Evolutionary conservation across 2,329 filamentous ascomycete genomes (phyloP).

Genomic region (Corynespora cassiicola): DNA sequence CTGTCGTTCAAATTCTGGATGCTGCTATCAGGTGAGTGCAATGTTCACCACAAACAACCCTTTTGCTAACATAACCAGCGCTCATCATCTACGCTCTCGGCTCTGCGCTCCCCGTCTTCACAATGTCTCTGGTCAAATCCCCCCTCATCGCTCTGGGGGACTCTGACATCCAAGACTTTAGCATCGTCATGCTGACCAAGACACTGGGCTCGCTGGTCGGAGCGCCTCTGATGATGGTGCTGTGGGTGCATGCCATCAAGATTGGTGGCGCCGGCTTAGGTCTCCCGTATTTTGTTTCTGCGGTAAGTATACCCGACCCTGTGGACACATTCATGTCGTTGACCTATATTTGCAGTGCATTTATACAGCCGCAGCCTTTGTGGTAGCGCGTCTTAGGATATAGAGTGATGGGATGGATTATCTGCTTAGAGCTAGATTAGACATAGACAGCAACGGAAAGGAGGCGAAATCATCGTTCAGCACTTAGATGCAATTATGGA

Average conservation of each 20-base stretch:
- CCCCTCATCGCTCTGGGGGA: conserved; percentile 33
- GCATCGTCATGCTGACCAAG: conserved; percentile 46
- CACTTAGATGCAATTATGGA: too few species aligned
- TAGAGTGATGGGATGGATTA: too few species aligned
- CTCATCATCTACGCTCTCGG: conserved; percentile 46
- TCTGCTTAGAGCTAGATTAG: too few species aligned
- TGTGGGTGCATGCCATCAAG: conserved; percentile 45
- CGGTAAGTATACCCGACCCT: conserved; percentile 25
- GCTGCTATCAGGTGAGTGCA: conserved; percentile 32
- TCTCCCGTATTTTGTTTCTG: conserved; percentile 43
- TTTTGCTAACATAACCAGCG: conserved; percentile 22
- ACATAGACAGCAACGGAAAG: too few species aligned
- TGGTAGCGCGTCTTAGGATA: conserved; percentile 14
- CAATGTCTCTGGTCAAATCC: conserved; percentile 45
- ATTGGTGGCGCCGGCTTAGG: conserved; percentile 39
- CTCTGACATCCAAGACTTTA: conserved; percentile 42
- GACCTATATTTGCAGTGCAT: conserved; percentile 6
- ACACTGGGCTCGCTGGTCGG: conserved; percentile 43
- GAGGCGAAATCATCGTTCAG: too few species aligned
- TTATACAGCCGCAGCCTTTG: conserved; percentile 17
- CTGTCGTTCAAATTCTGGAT: conserved; percentile 39
- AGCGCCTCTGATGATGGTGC: conserved; percentile 42
- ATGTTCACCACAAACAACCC: neutral
- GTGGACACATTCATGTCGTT: neutral
- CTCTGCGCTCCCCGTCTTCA: conserved; percentile 47